phyloP scores from a whole-genome alignment of 257 asterid species.

The Galeopsis tetrahit region DNA sequence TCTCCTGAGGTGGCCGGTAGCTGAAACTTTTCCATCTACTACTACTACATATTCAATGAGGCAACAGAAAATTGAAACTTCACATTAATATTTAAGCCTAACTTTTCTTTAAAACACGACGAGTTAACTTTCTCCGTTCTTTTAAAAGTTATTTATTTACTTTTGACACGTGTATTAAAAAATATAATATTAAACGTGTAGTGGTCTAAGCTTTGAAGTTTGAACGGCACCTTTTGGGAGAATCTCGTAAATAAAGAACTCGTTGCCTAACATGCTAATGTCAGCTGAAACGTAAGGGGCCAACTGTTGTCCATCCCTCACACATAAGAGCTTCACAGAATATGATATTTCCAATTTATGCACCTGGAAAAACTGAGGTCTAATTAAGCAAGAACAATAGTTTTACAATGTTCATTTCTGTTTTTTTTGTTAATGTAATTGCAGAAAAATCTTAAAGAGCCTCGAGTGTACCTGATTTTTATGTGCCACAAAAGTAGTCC shows the following conservation, averaged over 20 bases:
- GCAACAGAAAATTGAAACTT: neutral
- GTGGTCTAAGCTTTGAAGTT: too few species aligned
- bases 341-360: neutral
- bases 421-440: neutral
- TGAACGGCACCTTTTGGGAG: slow-evolving; percentile 15
- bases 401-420: neutral
- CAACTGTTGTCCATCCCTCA: neutral
- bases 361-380: neutral
- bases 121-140: neutral
- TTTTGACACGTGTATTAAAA: neutral
- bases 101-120: too few species aligned
- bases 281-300: slow-evolving; percentile 17
- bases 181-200: neutral
- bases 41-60: neutral
- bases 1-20: slow-evolving; percentile 17
- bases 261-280: neutral
- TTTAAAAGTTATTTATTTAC: neutral
- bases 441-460: neutral
- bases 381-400: neutral
- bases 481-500: slow-evolving; percentile 5
- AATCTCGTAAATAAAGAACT: slow-evolving; percentile 1
- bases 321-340: neutral
- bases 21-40: slow-evolving; percentile 16
- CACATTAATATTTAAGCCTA: neutral
- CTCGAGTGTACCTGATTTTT: slow-evolving; percentile 13